Base-by-base conservation (phyloP, 257 asterid species). In the Oldenlandia corymbosa region DNA sequence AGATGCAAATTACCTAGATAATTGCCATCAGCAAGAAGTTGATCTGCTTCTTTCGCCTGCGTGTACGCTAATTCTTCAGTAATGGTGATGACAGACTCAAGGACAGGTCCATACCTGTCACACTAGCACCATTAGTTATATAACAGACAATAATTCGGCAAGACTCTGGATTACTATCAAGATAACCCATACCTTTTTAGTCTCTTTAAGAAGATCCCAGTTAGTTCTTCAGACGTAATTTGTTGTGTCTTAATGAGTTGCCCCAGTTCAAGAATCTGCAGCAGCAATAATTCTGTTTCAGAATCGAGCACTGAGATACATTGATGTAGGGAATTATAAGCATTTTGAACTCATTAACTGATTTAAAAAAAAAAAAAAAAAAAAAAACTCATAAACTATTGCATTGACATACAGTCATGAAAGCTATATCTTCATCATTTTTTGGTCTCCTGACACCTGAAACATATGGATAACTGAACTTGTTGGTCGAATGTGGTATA, bases 41-140 rank as follows among this genome's bases (percentile, higher is more conserved):
- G 68, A 68, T 89, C 99, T 23, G 99, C 97, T 59, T 39, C 78
- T 73, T 77, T 84, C 42, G 99, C 96, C 67, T 92, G 97, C 71
- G 78, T 64, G 73, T 73, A 81, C 21, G 99, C 99, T 69, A 92
- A 74, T 70, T 92, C 99, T 80, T 92, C 97, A 8, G 99, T 92
- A 55, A 87, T 67, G 21, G 95, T 85, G 61, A 92, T 70, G 23
- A 92, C 95, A 45, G 95, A 82, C 73, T 89, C 96, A 13, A 92
- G 96, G 47, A 87, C 68, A 24, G 90, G 99, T 48, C 91, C 84
- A 37, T 82, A 92, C 82, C 98, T 92, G 69, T 24, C 34, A 37
- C 10, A 14, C 37, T 42, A 16, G 58, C 68, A 32, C 17, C 52
- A 62, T 45, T 51, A 20, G 20, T 10, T 16, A 62, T 43, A 28